phyloP scores from a whole-genome alignment of 306 rosid species.

The Boehmeria nivea region DNA sequence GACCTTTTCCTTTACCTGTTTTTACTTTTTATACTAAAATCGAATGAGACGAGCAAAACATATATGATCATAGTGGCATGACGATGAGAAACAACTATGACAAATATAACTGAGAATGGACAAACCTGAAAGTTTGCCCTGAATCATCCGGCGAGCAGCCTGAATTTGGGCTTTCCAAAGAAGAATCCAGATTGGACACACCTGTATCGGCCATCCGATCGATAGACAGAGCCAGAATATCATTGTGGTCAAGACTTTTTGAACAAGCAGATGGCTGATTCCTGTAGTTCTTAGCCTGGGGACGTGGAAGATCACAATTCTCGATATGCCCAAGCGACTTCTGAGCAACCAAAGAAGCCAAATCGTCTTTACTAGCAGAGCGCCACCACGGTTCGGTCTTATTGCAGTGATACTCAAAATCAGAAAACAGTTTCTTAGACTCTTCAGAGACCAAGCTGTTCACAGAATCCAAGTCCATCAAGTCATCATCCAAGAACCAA shows the following conservation, averaged over 20 bases:
- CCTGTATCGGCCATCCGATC: conserved; percentile 36
- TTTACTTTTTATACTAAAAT: too few species aligned
- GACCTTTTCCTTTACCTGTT: too few species aligned
- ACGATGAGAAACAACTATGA: not conserved
- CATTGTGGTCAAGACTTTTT: conserved; percentile 32
- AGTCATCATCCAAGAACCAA: conserved; percentile 40
- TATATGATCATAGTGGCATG: too few species aligned
- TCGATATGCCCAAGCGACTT: conserved; percentile 63
- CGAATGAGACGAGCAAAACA: too few species aligned
- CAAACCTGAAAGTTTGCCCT: conserved; percentile 39
- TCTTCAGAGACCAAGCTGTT: conserved; percentile 34
- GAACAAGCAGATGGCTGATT: conserved; percentile 22
- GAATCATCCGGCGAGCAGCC: conserved; percentile 40
- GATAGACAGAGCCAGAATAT: conserved; percentile 31
- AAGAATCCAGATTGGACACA: conserved; percentile 31
- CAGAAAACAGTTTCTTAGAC: conserved; percentile 36
- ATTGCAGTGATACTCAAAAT: conserved; percentile 47
- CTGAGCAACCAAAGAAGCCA: conserved; percentile 77
- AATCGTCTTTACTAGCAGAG: conserved; percentile 62
- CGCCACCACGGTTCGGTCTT: conserved; percentile 81
- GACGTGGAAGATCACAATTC: conserved; percentile 89
- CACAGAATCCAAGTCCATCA: conserved; percentile 46
- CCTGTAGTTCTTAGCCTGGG: conserved; percentile 39
- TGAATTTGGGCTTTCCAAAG: conserved; percentile 36
- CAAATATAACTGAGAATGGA: conserved; percentile 8